These are phyloP conservation scores for Fragaria iinumae DNA, from an alignment of 306 rosid genomes.

Conservation along the genomic window DNA sequence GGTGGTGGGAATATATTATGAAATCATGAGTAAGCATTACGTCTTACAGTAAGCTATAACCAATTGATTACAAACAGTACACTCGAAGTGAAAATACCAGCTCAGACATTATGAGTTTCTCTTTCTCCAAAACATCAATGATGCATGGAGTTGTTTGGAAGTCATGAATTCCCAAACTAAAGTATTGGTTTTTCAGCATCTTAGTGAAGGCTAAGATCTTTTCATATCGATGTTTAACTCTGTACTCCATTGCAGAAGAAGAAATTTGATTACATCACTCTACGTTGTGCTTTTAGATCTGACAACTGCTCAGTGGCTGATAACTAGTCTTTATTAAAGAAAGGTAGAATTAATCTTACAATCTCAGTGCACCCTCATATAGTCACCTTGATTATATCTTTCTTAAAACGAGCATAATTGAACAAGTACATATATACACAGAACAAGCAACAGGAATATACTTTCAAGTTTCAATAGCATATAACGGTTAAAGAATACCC, in stretches of 20 bases:
- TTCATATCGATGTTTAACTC: neutral
- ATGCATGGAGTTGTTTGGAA: neutral
- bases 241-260: neutral
- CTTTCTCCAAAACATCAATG: neutral
- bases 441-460: neutral
- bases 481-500: neutral
- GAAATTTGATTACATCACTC: neutral
- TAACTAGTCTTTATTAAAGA: neutral
- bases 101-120: neutral
- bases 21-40: neutral
- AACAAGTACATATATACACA: neutral
- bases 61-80: neutral
- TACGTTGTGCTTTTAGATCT: neutral
- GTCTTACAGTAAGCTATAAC: neutral
- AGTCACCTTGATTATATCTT: neutral
- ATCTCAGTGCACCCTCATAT: neutral
- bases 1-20: neutral
- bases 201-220: no score
- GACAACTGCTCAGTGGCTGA: neutral
- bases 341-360: neutral
- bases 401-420: neutral
- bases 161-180: neutral
- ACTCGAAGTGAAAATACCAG: neutral
- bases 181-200: neutral
- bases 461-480: neutral